Evolutionary conservation across 345 rosid genomes (phyloP).

Genomic region (Pugionium dolabratum): DNA sequence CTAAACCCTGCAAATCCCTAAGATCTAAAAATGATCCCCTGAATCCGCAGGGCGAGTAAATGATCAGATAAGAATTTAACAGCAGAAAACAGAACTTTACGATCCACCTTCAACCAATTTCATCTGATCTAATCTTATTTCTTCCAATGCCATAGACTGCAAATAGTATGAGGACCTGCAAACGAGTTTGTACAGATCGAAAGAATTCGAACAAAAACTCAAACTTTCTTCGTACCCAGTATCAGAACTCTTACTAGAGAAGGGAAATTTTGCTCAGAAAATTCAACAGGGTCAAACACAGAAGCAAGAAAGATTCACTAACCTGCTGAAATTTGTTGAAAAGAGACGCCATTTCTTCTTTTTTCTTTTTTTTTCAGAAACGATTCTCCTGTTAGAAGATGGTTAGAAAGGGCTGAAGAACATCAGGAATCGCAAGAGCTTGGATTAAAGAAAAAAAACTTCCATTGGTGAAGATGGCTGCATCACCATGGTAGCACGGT

Average conservation of each 20-base stretch:
- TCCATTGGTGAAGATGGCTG: conserved; percentile 26
- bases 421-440: conserved; percentile 21
- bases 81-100: neutral
- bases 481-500: neutral
- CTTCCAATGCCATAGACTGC: conserved; percentile 5
- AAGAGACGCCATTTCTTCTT: conserved; percentile 43
- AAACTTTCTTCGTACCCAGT: conserved; percentile 26
- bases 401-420: conserved; percentile 1
- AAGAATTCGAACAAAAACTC: conserved; percentile 2
- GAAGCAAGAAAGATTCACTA: conserved; percentile 25
- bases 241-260: conserved; percentile 2
- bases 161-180: neutral
- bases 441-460: conserved; percentile 2
- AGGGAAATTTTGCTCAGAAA: neutral
- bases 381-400: neutral
- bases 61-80: conserved; percentile 11
- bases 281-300: conserved; percentile 18
- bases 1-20: conserved; percentile 25
- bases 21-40: neutral
- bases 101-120: conserved; percentile 18
- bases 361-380: neutral
- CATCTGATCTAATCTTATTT: conserved; percentile 3
- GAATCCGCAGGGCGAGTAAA: no score
- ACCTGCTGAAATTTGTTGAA: conserved; percentile 45
- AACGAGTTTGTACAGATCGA: neutral